phyloP scores from a whole-genome alignment of 2,329 filamentous ascomycete genomes.

The Trichoderma koningiopsis region DNA sequence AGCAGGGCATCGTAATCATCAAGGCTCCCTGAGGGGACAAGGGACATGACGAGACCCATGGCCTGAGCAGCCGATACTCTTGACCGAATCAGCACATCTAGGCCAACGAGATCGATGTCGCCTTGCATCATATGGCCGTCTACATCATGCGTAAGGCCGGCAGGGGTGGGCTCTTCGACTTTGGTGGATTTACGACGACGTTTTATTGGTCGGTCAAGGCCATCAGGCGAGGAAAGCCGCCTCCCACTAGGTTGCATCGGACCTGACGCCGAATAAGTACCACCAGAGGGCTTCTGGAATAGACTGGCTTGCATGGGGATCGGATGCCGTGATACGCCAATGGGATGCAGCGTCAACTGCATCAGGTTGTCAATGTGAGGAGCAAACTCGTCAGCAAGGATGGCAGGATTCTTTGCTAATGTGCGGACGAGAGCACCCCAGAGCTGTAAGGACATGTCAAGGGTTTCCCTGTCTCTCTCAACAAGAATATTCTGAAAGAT shows the following conservation, averaged over 20 bases:
- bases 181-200: slow-evolving; percentile 85
- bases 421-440: slow-evolving; percentile 78
- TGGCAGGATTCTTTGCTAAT: slow-evolving; percentile 63
- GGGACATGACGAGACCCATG: slow-evolving; percentile 79
- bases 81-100: slow-evolving; percentile 84
- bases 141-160: slow-evolving; percentile 83
- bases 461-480: slow-evolving; percentile 81
- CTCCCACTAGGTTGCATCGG: slow-evolving; percentile 47
- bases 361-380: slow-evolving; percentile 79
- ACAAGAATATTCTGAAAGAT: slow-evolving; percentile 95
- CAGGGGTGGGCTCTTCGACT: slow-evolving; percentile 65
- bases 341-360: slow-evolving; percentile 82
- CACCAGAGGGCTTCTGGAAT: slow-evolving; percentile 91
- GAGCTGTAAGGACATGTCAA: slow-evolving; percentile 81
- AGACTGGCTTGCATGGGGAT: slow-evolving; percentile 88
- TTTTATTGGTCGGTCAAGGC: slow-evolving; percentile 66
- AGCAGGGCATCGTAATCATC: slow-evolving; percentile 67
- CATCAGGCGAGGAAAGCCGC: slow-evolving; percentile 55
- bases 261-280: slow-evolving; percentile 66
- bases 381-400: slow-evolving; percentile 72
- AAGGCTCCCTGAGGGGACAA: slow-evolving; percentile 66
- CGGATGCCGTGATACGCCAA: slow-evolving; percentile 87
- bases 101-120: slow-evolving; percentile 90
- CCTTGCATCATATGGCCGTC: slow-evolving; percentile 98
- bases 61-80: slow-evolving; percentile 85